Conservation (phyloP, 2,329 filamentous ascomycete species). For the Stagonosporopsis cucurbitacearum region DNA sequence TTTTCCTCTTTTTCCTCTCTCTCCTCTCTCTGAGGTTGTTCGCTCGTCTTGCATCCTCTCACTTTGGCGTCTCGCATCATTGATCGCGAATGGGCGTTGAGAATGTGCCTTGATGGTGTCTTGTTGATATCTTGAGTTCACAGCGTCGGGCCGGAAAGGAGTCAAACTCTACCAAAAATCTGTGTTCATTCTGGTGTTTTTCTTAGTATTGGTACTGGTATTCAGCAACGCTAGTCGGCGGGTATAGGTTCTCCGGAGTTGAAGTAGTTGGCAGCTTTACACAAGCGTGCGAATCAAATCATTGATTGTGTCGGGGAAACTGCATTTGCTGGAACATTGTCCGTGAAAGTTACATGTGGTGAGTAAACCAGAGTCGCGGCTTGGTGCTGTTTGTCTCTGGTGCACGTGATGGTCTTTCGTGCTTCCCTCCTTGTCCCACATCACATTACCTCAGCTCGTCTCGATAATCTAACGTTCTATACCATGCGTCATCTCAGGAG, state of each 20-base stretch:
- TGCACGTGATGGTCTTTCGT: neutral
- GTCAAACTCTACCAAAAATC: slow-evolving; percentile 15
- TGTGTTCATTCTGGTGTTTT: slow-evolving; percentile 12
- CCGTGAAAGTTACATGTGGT: neutral
- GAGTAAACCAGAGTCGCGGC: neutral
- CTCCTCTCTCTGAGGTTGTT: slow-evolving; percentile 16
- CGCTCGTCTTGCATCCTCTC: slow-evolving; percentile 43
- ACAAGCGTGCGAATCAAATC: slow-evolving; percentile 10
- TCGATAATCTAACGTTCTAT: neutral
- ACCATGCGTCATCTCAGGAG: neutral
- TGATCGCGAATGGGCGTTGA: slow-evolving; percentile 32
- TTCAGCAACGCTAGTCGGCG: neutral
- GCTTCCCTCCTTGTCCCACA: neutral
- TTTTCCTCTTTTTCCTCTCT: slow-evolving; percentile 28
- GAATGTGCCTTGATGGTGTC: slow-evolving; percentile 9
- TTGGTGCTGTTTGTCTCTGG: neutral
- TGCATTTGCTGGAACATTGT: neutral
- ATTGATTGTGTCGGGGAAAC: neutral
- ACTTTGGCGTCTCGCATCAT: slow-evolving; percentile 33
- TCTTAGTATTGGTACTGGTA: slow-evolving; percentile 13
- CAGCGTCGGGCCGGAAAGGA: slow-evolving; percentile 32
- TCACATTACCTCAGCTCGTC: neutral
- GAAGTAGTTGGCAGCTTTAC: slow-evolving; percentile 10
- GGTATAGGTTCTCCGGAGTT: slow-evolving; percentile 10
- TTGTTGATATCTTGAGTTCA: neutral